phyloP scores from a whole-genome alignment of 345 rosid species.

The Rhizophora mangle region DNA sequence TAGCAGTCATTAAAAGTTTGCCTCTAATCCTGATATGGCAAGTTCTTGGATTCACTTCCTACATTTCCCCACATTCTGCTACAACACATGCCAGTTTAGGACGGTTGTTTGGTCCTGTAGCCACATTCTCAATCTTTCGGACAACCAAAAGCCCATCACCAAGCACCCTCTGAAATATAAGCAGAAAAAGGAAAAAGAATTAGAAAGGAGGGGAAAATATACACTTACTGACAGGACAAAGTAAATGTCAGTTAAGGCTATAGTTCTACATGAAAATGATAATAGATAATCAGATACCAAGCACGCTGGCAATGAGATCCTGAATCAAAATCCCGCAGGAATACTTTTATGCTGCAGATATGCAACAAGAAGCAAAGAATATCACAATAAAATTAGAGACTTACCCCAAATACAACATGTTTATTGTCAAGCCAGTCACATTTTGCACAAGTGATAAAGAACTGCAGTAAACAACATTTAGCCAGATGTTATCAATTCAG shows the following conservation, averaged over 20 bases:
- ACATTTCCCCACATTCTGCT: constrained; percentile 98
- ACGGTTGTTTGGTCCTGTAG: constrained; percentile 83
- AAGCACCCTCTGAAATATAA: constrained; percentile 60
- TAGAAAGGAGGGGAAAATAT: not conserved
- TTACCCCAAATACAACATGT: constrained; percentile 98
- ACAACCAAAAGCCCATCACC: constrained; percentile 86
- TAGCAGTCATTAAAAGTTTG: too few species aligned
- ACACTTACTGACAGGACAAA: not conserved
- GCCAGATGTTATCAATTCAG: not conserved
- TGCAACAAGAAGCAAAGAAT: not conserved
- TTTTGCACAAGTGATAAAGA: constrained; percentile 89
- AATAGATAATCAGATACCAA: too few species aligned
- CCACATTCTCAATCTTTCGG: constrained; percentile 94
- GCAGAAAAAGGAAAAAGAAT: not conserved
- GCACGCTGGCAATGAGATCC: not conserved
- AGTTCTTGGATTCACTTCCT: not conserved
- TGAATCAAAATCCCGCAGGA: not conserved
- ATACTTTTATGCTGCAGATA: not conserved
- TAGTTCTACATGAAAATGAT: not conserved
- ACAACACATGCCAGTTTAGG: constrained; percentile 76
- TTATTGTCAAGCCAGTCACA: constrained; percentile 98
- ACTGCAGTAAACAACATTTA: constrained; percentile 47
- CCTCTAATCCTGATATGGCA: too few species aligned
- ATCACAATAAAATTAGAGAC: constrained; percentile 13
- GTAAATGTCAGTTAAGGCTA: not conserved